phyloP scores from a whole-genome alignment of 805 yeast genomes.

The Starmerella kuoi region DNA sequence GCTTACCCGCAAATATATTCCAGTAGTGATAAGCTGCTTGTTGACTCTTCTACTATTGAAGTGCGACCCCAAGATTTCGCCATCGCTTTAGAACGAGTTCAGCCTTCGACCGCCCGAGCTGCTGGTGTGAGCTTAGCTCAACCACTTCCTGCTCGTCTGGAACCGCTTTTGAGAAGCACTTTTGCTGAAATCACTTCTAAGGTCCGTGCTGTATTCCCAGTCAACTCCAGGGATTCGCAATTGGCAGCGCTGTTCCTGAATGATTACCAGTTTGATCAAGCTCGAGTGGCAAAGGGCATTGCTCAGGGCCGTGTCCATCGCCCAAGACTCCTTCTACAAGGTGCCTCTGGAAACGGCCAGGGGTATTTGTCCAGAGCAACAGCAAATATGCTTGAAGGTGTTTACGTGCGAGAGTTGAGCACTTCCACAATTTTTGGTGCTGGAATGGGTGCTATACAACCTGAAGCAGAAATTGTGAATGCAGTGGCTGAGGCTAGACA shows the following conservation, averaged over 20 bases:
- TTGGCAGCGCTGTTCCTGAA: constrained; percentile 30
- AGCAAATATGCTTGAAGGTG: constrained; percentile 73
- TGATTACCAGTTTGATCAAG: constrained; percentile 52
- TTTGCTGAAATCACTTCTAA: not conserved
- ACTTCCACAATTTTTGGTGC: constrained; percentile 51
- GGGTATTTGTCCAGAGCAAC: constrained; percentile 74
- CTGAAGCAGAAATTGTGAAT: constrained; percentile 76
- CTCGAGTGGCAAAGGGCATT: constrained; percentile 44
- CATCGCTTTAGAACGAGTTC: constrained; percentile 69
- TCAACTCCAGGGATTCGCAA: constrained; percentile 1
- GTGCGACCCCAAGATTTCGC: constrained; percentile 78
- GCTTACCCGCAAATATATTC: constrained; percentile 85
- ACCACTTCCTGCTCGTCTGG: constrained; percentile 64
- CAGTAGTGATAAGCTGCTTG: constrained; percentile 56
- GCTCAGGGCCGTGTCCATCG: constrained; percentile 57
- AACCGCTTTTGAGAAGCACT: constrained; percentile 46
- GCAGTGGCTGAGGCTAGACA: constrained; percentile 76
- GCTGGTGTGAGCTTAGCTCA: constrained; percentile 51
- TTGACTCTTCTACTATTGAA: constrained; percentile 57
- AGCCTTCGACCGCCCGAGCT: constrained; percentile 87
- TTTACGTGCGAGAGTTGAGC: constrained; percentile 72
- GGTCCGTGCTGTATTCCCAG: constrained; percentile 8
- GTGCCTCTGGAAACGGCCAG: constrained; percentile 74
- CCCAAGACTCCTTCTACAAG: constrained; percentile 68
- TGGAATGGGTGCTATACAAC: constrained; percentile 41